A percentile compares a stretch with the other conserved stretches of the same genome.
Evolutionary conservation across 257 asterid species (phyloP).

Genomic region (Lycium ferocissimum): DNA sequence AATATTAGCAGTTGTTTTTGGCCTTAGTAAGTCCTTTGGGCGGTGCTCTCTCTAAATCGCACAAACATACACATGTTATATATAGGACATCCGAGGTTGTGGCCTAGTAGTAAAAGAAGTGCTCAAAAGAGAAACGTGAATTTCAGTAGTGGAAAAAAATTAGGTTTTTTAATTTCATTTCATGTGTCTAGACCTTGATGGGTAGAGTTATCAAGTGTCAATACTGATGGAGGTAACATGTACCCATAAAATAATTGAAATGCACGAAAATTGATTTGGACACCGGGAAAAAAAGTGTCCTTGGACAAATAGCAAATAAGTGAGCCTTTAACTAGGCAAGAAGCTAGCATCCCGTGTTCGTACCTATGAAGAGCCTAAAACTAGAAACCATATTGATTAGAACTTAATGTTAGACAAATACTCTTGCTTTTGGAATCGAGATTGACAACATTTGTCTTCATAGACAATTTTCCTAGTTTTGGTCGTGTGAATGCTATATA

Average conservation of each 20-base stretch:
- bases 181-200: rapidly evolving
- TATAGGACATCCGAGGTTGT: not conserved
- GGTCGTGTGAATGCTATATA: not conserved
- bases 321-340: not conserved
- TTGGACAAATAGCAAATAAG: not conserved
- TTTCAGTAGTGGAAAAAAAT: not conserved
- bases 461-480: not conserved
- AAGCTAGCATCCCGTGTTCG: not conserved
- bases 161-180: too few species aligned
- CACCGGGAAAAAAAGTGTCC: not conserved
- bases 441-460: conserved; percentile 17
- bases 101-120: not conserved
- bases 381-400: not conserved
- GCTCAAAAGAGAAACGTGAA: not conserved
- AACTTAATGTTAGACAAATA: not conserved
- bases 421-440: not conserved
- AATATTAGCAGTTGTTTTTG: not conserved
- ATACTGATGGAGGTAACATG: too few species aligned
- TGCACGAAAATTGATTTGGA: not conserved
- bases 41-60: not conserved
- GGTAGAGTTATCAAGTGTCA: not conserved
- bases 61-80: not conserved
- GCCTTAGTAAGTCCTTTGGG: too few species aligned
- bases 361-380: not conserved
- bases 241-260: not conserved